Evolutionary conservation across 768 basidiomycete genomes (phyloP).

Genomic region (Suillus luteus): DNA sequence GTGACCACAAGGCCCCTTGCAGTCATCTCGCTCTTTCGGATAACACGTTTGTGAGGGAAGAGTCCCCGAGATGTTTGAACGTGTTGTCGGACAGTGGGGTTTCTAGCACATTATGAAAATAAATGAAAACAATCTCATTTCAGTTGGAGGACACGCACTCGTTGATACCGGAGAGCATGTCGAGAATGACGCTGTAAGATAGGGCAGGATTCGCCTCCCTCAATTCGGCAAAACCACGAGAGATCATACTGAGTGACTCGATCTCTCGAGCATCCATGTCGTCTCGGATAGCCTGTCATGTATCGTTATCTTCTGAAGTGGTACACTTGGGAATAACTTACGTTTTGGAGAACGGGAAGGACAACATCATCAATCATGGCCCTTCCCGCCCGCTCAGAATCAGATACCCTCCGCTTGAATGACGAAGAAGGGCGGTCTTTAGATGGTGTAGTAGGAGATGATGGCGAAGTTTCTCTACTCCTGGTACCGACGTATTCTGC

Average conservation of each 20-base stretch:
- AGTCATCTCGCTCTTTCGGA: conserved; percentile 84
- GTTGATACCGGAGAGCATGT: conserved; percentile 88
- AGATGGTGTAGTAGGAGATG: conserved; percentile 44
- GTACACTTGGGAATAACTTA: conserved; percentile 36
- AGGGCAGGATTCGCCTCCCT: conserved; percentile 81
- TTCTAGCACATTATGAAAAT: conserved; percentile 47
- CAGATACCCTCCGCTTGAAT: conserved; percentile 55
- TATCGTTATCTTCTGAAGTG: conserved; percentile 11
- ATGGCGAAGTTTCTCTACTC: conserved; percentile 49
- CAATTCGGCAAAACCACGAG: conserved; percentile 86
- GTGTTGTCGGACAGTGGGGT: conserved; percentile 75
- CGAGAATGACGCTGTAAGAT: conserved; percentile 85
- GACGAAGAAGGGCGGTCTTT: conserved; percentile 34
- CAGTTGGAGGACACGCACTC: conserved; percentile 57
- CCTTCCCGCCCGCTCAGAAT: conserved; percentile 63
- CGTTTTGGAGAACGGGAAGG: conserved; percentile 75
- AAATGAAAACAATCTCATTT: conserved; percentile 2
- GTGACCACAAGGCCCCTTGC: conserved; percentile 81
- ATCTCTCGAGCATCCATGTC: conserved; percentile 90
- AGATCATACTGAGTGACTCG: conserved; percentile 86
- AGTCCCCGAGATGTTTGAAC: conserved; percentile 78
- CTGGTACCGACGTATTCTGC: conserved; percentile 80
- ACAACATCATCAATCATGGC: conserved; percentile 83
- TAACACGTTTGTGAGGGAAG: conserved; percentile 81
- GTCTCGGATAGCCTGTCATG: conserved; percentile 63